Percentiles rank a stretch among this genome's conserved stretches.
phyloP scores from a whole-genome alignment of 106 monocot genomes.

The Dendrobium officinale region DNA sequence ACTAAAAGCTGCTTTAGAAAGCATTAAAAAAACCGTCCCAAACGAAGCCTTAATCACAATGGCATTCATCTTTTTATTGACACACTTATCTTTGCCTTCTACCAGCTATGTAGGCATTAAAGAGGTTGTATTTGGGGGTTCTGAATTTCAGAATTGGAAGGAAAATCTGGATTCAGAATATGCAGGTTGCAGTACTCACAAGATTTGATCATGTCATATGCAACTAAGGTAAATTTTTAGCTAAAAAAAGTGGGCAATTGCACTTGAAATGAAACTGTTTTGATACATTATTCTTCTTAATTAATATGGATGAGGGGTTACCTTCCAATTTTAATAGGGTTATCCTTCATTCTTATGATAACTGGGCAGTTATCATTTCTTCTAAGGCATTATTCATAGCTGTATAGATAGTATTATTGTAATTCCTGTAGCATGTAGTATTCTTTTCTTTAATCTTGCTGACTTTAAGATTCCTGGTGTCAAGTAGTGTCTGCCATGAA shows the following conservation, averaged over 20 bases:
- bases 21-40: too few relatives aligned
- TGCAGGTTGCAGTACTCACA: conserved; percentile 55
- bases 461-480: not conserved
- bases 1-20: too few relatives aligned
- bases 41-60: not conserved
- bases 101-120: conserved; percentile 80
- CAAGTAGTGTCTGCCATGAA: not conserved
- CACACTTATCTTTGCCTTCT: not conserved
- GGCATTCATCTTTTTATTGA: not conserved
- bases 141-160: conserved; percentile 69
- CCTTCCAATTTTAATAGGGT: too few relatives aligned
- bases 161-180: conserved; percentile 65
- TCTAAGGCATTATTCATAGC: not conserved
- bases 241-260: not conserved
- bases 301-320: too few relatives aligned
- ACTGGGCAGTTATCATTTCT: not conserved
- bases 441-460: not conserved
- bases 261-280: too few relatives aligned
- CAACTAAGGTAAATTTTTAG: not conserved
- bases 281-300: too few relatives aligned
- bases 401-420: not conserved
- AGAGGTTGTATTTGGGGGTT: conserved; percentile 73
- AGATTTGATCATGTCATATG: conserved; percentile 31
- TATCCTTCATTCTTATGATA: too few relatives aligned
- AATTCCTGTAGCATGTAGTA: not conserved